Evolutionary conservation across 257 asterid species (phyloP), one percentile per base, ranked within the genome.

Genomic region (Pogostemon cablin): DNA sequence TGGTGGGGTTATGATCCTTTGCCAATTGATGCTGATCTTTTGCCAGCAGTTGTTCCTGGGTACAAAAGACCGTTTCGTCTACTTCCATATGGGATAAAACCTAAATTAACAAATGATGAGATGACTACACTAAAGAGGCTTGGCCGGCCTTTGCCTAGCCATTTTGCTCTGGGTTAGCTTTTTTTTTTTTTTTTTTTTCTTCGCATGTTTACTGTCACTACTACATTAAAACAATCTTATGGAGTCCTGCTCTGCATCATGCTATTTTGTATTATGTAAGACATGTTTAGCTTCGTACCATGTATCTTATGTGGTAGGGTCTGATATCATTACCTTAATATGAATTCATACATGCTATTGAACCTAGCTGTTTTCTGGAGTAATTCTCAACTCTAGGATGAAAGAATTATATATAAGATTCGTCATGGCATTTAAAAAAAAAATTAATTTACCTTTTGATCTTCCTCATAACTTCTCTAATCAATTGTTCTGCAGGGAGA

Each of bases 1-100:
- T 95, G 99, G 98, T 95, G 97, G 99, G 96, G 99, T 0, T 83
- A 78, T 72, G 89, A 88, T 77, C 99, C 99, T 69, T 77, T 91
- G 75, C 97, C 99, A 17, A 85, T 95, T 78, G 97, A 91, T 84
- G 99, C 91, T 60, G 99, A 95, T 91, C 91, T 89, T 78, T 74
- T 95, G 84, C 97, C 99, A 66, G 95, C 96, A 20, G 82, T 86
- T 60, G 85, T 91, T 77, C 92, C 95, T 67, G 92, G 93, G 62
- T 88, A 85, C 85, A 86, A 81, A 80, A 89, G 78, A 63, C 98
- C 97, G 37, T 95, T 91, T 66, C 95, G 99, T 32, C 78, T 95
- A 67, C 98, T 91, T 79, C 98, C 99, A 8, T 95, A 84, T 54
- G 99, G 99, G 50, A 91, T 95, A 72, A 88, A 84, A 71, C 87